Evolutionary conservation across 2,329 filamentous ascomycete genomes (phyloP).

Genomic region (Spiromastix sp.): DNA sequence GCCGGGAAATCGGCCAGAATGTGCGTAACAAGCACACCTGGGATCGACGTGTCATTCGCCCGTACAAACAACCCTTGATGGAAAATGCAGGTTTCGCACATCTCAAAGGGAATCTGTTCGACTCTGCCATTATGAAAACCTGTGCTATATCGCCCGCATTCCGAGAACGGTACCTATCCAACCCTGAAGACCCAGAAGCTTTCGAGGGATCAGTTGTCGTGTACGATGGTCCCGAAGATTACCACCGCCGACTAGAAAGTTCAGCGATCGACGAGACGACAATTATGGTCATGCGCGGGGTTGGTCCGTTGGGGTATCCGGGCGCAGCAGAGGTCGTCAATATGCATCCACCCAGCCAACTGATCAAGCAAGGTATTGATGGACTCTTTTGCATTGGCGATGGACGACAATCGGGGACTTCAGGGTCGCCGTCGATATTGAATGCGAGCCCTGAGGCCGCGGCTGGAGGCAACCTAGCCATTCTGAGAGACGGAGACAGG

Average conservation of each 20-base stretch:
- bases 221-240: slow-evolving; percentile 44
- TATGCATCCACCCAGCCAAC: slow-evolving; percentile 44
- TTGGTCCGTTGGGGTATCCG: slow-evolving; percentile 41
- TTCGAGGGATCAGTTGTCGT: slow-evolving; percentile 40
- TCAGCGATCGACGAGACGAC: slow-evolving; percentile 31
- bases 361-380: no score
- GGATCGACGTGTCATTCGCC: slow-evolving; percentile 39
- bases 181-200: slow-evolving; percentile 37
- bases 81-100: slow-evolving; percentile 43
- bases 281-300: slow-evolving; percentile 41
- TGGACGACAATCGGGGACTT: no score
- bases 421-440: no score
- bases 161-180: slow-evolving; percentile 34
- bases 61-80: slow-evolving; percentile 38
- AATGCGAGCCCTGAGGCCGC: no score
- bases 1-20: slow-evolving; percentile 36
- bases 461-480: no score
- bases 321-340: slow-evolving; percentile 44
- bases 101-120: slow-evolving; percentile 38
- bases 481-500: no score
- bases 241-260: slow-evolving; percentile 34
- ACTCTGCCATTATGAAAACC: slow-evolving; percentile 45
- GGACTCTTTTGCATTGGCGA: no score
- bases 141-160: slow-evolving; percentile 40
- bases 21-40: slow-evolving; percentile 36